Base-by-base conservation (phyloP, 2,329 filamentous ascomycete genomes). In the Ustilaginoidea virens region DNA sequence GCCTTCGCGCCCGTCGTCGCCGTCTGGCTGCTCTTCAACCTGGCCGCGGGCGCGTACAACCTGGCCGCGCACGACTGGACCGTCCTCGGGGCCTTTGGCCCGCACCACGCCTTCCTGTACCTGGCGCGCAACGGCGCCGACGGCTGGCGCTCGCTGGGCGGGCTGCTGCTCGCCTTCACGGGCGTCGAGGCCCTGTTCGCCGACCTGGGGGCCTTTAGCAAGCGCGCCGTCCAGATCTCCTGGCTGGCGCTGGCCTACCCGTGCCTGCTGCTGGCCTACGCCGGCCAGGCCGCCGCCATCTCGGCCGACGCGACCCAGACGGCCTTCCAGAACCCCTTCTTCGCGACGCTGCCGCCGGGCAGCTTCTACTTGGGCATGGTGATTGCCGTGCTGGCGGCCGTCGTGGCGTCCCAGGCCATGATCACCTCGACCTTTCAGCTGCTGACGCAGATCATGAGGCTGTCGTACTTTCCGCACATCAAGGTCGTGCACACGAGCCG, bases 181-280 rank as follows among this genome's bases (percentile, higher is more conserved):
- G 79, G 74, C 12, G 75, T 80, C n/a, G 80, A 85, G 46, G 77
- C 79, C 1, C 58, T 86, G 1, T 86, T 83, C 44, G 79, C 80
- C 4, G 79, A 86, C 41, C 58, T 86, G 5, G 80, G 79, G 19
- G 80, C 80, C 14, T 86, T 86, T 48, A 69, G 66, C 47, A 63
- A 67, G 40, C 57, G 65, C 23, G 77, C 80, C 1, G 72, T 86
- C 29, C 78, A 81, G 44, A 58, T 85, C 11, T 76, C 68, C 24
- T 86, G 80, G 80, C 55, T 83, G 4, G 58, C 61, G 29, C 73
- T 72, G 39, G 66, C 68, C 3, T 80, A 73, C 36, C 80, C 80
- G 0, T 81, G 76, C 41, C 58, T 66, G 27, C 46, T 78, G 2
- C 46, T 78, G 9, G 67, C 71, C 1, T 82, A 83, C 42, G 67